A percentile compares a stretch with the other conserved stretches of the same genome.
Evolutionary conservation across 2,329 filamentous ascomycete species (phyloP).

Genomic region (Exophiala spinifera): DNA sequence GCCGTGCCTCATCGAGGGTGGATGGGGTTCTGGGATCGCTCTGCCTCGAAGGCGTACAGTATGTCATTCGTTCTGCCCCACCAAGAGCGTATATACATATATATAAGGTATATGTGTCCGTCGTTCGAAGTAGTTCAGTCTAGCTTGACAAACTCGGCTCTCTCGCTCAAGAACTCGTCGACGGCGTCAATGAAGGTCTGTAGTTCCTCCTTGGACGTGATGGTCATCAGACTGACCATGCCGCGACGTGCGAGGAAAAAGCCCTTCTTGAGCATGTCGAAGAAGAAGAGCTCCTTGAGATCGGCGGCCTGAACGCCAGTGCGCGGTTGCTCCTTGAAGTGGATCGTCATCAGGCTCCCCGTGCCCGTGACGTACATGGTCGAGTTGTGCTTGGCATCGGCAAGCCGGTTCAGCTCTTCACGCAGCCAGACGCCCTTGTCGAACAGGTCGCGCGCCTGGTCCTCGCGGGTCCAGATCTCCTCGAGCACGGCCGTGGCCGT

Average conservation of each 20-base stretch:
- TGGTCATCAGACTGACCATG: conserved; percentile 3
- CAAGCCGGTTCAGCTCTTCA: not conserved
- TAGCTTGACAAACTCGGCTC: not conserved
- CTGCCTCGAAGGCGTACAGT: no score
- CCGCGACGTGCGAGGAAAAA: not conserved
- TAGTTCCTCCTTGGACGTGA: conserved; percentile 1
- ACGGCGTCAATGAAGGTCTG: not conserved
- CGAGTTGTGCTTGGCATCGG: not conserved
- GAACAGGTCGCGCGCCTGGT: not conserved
- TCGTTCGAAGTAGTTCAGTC: not conserved
- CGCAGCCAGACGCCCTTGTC: conserved; percentile 2
- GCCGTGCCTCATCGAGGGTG: no score
- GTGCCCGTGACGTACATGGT: not conserved
- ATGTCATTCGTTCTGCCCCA: no score
- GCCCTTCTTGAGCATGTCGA: conserved; percentile 5
- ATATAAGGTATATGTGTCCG: no score
- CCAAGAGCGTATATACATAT: no score
- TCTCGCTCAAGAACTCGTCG: not conserved
- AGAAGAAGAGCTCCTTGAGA: conserved; percentile 6
- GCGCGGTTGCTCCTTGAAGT: not conserved
- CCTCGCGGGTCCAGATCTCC: not conserved
- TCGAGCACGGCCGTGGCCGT: conserved; percentile 2
- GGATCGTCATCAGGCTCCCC: conserved; percentile 6
- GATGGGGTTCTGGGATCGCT: no score
- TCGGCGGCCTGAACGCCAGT: not conserved